These are phyloP conservation scores for Sporisorium iseilematis-ciliati DNA, from an alignment of 1,284 basidiomycete genomes.

Conservation along the genomic window DNA sequence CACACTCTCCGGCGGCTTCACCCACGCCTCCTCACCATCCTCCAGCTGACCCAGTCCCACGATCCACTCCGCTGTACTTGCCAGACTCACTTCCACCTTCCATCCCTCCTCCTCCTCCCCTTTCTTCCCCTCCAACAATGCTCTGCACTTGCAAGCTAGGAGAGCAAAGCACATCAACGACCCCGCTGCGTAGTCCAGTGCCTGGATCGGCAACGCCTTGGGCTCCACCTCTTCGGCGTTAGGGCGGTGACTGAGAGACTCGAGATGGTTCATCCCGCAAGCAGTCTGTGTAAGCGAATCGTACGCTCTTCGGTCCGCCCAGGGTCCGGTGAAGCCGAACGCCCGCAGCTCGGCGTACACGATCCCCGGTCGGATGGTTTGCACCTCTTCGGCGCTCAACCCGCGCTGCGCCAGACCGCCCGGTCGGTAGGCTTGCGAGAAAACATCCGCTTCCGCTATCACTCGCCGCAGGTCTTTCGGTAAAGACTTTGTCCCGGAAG, in stretches of 20 bases:
- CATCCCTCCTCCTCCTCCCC: conserved; percentile 14
- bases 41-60: conserved; percentile 23
- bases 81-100: conserved; percentile 41
- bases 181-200: conserved; percentile 76
- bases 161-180: conserved; percentile 73
- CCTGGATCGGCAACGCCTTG: conserved; percentile 75
- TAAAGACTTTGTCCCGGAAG: conserved; percentile 17
- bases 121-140: not conserved
- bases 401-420: conserved; percentile 16
- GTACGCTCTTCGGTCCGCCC: conserved; percentile 76
- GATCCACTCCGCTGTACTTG: conserved; percentile 36
- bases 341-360: conserved; percentile 76
- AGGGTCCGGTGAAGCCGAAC: conserved; percentile 77
- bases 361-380: conserved; percentile 73
- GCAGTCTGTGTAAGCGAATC: conserved; percentile 79
- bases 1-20: conserved; percentile 11
- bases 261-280: conserved; percentile 76
- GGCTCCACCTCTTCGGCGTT: conserved; percentile 69
- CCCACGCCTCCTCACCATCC: conserved; percentile 25
- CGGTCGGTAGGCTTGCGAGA: conserved; percentile 77
- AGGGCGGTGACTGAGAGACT: conserved; percentile 72
- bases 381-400: conserved; percentile 28
- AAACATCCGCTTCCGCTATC: conserved; percentile 74
- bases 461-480: conserved; percentile 70
- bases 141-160: conserved; percentile 24